A percentile compares a stretch with the other conserved stretches of the same genome.
phyloP scores from a whole-genome alignment of 192 early-diverging fungal species.

The Jimgerdemannia lactiflua region DNA sequence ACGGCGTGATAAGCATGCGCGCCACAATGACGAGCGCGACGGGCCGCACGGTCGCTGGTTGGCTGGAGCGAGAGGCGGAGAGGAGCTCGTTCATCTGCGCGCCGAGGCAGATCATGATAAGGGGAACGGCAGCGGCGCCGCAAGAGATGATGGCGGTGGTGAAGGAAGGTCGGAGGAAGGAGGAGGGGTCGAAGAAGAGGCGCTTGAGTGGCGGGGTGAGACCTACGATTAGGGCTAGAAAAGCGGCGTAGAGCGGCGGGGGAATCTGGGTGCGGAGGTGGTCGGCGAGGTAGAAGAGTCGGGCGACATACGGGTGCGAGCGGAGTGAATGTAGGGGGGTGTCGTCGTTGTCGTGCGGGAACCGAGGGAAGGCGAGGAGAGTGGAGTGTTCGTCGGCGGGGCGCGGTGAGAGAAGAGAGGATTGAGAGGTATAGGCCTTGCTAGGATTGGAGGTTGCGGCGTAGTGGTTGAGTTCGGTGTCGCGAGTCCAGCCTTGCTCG shows the following conservation, averaged over 20 bases:
- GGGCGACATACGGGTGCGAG: neutral
- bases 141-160: slow-evolving; percentile 69
- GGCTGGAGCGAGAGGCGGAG: neutral
- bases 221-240: slow-evolving; percentile 63
- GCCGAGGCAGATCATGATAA: slow-evolving; percentile 75
- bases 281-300: neutral
- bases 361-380: slow-evolving; percentile 1
- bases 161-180: slow-evolving; percentile 52
- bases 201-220: slow-evolving; percentile 60
- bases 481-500: too few species aligned
- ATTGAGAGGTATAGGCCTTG: neutral
- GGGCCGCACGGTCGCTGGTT: slow-evolving; percentile 8
- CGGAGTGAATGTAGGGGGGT: slow-evolving; percentile 6
- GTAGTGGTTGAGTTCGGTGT: neutral
- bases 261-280: slow-evolving; percentile 46
- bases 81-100: slow-evolving; percentile 48
- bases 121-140: slow-evolving; percentile 74
- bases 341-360: slow-evolving; percentile 11
- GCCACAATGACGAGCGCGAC: slow-evolving; percentile 21
- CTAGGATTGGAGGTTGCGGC: slow-evolving; percentile 1
- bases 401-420: slow-evolving; percentile 8
- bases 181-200: slow-evolving; percentile 54
- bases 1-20: slow-evolving; percentile 32
- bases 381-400: neutral
- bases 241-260: slow-evolving; percentile 70